A percentile compares a stretch with the other conserved stretches of the same genome.
Evolutionary conservation across 1,284 basidiomycete species (phyloP).

Genomic region (Cutaneotrichosporon spelunceum): DNA sequence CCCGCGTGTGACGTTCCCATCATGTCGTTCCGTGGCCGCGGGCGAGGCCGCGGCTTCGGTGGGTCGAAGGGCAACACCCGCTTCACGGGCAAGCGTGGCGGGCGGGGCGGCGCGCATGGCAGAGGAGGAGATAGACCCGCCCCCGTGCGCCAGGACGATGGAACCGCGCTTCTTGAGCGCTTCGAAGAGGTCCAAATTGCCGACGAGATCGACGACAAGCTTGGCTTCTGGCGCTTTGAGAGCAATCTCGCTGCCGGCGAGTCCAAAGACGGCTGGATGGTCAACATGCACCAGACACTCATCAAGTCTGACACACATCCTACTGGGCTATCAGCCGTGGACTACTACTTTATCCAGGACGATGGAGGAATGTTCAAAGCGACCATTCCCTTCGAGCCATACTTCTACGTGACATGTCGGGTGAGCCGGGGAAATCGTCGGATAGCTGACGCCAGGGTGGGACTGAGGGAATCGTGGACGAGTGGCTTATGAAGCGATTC

Average conservation of each 20-base stretch:
- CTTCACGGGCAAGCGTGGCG: conserved; percentile 40
- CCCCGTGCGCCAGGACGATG: conserved; percentile 76
- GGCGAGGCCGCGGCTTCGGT: conserved; percentile 51
- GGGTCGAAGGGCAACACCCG: conserved; percentile 48
- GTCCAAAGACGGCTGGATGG: conserved; percentile 81
- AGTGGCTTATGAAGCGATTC: conserved; percentile 92
- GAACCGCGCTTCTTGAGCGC: conserved; percentile 72
- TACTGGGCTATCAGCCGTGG: conserved; percentile 81
- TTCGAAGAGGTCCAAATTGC: conserved; percentile 71
- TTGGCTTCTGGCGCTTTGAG: conserved; percentile 79
- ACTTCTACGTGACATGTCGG: conserved; percentile 89
- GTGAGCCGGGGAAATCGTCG: conserved; percentile 54
- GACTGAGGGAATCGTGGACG: conserved; percentile 86
- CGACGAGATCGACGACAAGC: conserved; percentile 89
- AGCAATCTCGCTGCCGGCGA: conserved; percentile 59
- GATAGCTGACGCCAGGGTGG: conserved; percentile 60
- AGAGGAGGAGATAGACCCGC: conserved; percentile 39
- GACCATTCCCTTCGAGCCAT: conserved; percentile 89
- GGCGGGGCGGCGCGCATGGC: conserved; percentile 18
- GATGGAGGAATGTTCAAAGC: conserved; percentile 95
- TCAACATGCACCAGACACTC: conserved; percentile 98
- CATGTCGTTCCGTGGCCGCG: conserved; percentile 54
- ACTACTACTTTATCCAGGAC: conserved; percentile 97
- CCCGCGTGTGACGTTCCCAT: too few species aligned
- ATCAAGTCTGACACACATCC: conserved; percentile 77